phyloP scores from a whole-genome alignment of 148 eudicot genomes.

The Talinum fruticosum region DNA sequence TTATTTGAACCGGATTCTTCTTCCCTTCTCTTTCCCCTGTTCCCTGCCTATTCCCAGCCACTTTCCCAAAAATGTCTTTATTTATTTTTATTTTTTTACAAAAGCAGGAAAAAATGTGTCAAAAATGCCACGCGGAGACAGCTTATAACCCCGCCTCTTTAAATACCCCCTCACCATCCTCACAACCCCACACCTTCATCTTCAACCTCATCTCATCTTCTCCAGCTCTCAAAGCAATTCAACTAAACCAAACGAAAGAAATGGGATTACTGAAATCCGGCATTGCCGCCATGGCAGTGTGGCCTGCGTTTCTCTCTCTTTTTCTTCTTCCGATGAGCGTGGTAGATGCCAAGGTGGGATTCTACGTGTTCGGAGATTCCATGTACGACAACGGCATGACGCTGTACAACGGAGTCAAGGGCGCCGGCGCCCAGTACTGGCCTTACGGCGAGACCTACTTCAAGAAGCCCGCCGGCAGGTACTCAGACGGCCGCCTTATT shows the following conservation, averaged over 20 bases:
- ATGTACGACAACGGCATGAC: slow-evolving; percentile 33
- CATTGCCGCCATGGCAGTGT: not conserved
- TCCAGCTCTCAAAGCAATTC: not conserved
- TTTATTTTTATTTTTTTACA: not conserved
- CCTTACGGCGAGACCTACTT: slow-evolving; percentile 39
- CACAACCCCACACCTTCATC: not conserved
- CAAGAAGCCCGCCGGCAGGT: slow-evolving; percentile 30
- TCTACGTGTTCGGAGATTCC: slow-evolving; percentile 35
- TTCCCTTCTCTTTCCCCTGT: not conserved
- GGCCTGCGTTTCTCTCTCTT: not conserved
- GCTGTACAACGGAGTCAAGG: slow-evolving; percentile 13
- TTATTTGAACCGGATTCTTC: not conserved
- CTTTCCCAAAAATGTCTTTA: not conserved
- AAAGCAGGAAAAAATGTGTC: not conserved
- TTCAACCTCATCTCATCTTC: not conserved
- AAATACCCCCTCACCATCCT: not conserved
- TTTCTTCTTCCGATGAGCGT: too few relatives aligned
- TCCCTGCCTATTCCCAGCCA: slow-evolving; percentile 1
- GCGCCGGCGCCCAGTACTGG: not conserved
- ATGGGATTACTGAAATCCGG: not conserved
- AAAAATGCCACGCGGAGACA: not conserved
- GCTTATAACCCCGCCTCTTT: not conserved
- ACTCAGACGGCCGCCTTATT: slow-evolving; percentile 31
- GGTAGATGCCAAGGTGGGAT: not conserved
- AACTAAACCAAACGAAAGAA: not conserved